A percentile compares a stretch with the other conserved stretches of the same genome.
phyloP scores from a whole-genome alignment of 345 rosid genomes.

The Salix koriyanagi region DNA sequence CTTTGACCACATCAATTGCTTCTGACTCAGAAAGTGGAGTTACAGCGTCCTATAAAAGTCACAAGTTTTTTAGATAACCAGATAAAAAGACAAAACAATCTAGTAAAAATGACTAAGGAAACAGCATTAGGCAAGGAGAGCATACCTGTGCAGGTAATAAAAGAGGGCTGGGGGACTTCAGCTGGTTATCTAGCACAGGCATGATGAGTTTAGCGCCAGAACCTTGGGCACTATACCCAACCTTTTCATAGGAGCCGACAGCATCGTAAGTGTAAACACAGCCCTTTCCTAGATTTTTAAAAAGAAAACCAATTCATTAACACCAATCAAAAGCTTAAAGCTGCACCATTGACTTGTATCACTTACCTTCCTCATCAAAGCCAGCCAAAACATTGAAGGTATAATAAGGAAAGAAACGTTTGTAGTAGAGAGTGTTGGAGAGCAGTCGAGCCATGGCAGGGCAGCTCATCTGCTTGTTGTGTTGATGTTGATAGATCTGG shows the following conservation, averaged over 20 bases:
- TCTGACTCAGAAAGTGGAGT: conserved; percentile 87
- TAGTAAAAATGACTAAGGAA: neutral
- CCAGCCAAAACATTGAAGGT: conserved; percentile 93
- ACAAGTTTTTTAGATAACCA: neutral
- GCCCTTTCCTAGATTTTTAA: conserved; percentile 61
- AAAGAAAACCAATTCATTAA: neutral
- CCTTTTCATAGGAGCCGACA: conserved; percentile 97
- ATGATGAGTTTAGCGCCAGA: conserved; percentile 86
- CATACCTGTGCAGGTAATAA: conserved; percentile 72
- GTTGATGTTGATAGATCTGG: conserved; percentile 97
- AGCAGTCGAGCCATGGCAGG: conserved; percentile 96
- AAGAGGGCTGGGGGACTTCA: conserved; percentile 96
- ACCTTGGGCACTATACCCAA: conserved; percentile 94
- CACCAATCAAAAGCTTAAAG: conserved; percentile 4
- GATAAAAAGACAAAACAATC: conserved; percentile 6
- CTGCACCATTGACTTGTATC: neutral
- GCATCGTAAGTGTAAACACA: conserved; percentile 97
- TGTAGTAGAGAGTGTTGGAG: conserved; percentile 94
- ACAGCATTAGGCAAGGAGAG: neutral
- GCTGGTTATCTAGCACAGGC: conserved; percentile 95
- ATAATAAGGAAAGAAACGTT: conserved; percentile 96
- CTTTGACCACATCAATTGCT: conserved; percentile 88
- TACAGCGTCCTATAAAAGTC: conserved; percentile 65
- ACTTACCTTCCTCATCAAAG: conserved; percentile 82
- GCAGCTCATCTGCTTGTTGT: conserved; percentile 96